Percentiles rank a stretch among this genome's conserved stretches.
Conservation (phyloP, 257 asterid species). For the Cynanchum wilfordii region DNA sequence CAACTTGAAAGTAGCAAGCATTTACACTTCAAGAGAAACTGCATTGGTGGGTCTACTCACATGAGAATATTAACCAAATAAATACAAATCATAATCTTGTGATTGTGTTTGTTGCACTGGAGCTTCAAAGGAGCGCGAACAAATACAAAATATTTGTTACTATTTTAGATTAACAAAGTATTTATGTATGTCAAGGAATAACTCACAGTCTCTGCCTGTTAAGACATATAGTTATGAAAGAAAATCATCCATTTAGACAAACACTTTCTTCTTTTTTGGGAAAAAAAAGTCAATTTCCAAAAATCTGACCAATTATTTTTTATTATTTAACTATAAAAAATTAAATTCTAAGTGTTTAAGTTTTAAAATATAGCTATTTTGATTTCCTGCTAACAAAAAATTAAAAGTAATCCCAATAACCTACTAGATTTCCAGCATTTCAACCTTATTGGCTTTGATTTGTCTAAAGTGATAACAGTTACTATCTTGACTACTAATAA, state of each 20-base stretch:
- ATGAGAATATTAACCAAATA: too few species aligned
- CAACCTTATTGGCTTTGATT: background rate
- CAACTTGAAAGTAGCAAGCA: background rate
- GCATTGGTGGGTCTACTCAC: too few species aligned
- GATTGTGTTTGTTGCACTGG: background rate
- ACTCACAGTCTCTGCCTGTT: background rate
- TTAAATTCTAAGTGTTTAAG: too few species aligned
- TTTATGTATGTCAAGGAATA: background rate
- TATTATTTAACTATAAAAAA: too few species aligned
- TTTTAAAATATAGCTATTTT: too few species aligned
- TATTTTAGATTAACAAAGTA: background rate
- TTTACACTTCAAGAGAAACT: background rate
- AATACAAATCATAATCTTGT: background rate
- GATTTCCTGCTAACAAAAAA: too few species aligned
- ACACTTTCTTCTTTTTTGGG: too few species aligned
- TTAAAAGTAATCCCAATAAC: background rate
- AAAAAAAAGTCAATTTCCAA: too few species aligned
- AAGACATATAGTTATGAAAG: slow-evolving; percentile 1
- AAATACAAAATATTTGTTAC: background rate
- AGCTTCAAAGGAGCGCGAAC: background rate
- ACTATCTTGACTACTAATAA: background rate
- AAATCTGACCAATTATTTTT: too few species aligned
- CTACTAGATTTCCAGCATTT: background rate
- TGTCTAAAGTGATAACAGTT: background rate
- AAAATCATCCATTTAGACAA: background rate